Conservation (phyloP, 352 stramenopile species). For the Globisporangium alternatum region DNA sequence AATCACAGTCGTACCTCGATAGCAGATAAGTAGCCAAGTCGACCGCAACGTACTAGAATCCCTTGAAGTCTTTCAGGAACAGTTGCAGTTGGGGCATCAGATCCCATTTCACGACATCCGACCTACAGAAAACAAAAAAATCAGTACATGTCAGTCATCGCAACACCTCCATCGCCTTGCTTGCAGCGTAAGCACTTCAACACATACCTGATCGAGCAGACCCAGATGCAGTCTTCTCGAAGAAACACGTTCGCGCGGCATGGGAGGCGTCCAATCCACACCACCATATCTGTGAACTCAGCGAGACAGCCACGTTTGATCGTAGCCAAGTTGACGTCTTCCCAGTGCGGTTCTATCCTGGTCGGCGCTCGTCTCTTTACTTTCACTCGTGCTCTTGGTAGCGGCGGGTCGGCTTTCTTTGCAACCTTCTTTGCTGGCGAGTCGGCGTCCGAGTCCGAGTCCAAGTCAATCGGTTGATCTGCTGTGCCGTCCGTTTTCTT, state of each 20-base stretch:
- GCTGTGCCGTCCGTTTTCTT: slow-evolving; percentile 22
- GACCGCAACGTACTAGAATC: slow-evolving; percentile 13
- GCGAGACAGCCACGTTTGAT: slow-evolving; percentile 17
- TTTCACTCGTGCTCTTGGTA: slow-evolving; percentile 4
- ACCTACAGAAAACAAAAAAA: not conserved
- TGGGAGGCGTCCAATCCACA: slow-evolving; percentile 42
- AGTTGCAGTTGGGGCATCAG: slow-evolving; percentile 16
- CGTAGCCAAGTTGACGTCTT: slow-evolving; percentile 26
- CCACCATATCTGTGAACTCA: slow-evolving; percentile 27
- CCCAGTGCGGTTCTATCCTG: slow-evolving; percentile 6
- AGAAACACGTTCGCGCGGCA: slow-evolving; percentile 34
- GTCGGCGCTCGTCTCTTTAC: not conserved
- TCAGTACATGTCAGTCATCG: not conserved
- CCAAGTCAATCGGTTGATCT: slow-evolving; percentile 46
- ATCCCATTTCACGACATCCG: slow-evolving; percentile 10
- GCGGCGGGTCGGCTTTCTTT: not conserved
- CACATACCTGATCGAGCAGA: slow-evolving; percentile 36
- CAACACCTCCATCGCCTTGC: too few species aligned
- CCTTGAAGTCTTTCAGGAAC: slow-evolving; percentile 5
- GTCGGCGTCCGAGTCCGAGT: slow-evolving; percentile 43
- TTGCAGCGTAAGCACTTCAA: not conserved
- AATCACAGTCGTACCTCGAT: not conserved
- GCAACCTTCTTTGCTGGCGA: slow-evolving; percentile 12
- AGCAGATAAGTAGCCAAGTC: too few species aligned
- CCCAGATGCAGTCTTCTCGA: slow-evolving; percentile 31